Base-by-base conservation (phyloP, 371 early-diverging fungal species). In the Mortierella polycephala region DNA sequence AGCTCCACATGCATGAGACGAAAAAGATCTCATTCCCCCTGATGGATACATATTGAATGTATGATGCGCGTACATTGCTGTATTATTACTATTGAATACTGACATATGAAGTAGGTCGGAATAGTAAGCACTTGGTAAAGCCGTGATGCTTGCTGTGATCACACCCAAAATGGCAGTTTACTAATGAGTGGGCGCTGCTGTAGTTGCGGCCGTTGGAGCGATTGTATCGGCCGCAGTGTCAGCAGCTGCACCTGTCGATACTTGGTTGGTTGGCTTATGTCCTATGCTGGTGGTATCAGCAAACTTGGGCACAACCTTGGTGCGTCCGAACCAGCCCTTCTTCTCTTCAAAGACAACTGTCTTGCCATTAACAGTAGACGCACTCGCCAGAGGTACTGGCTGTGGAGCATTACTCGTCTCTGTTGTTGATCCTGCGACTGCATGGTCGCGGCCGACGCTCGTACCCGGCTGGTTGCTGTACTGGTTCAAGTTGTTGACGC, bases 271-370 rank as follows among this genome's bases (percentile, higher is more conserved):
- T 20, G 60, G 13, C 20, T 9, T 3, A 20, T 7, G 60, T 37
- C 46, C 47, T 59, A 20, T 18, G 12, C 11, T 51, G 30, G 44
- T 23, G 41, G 50, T 16, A n/a, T 66, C 52, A 0, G 58, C 59
- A 13, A 59, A 12, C 67, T 39, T 67, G 21, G 61, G 67, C n/a
- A 67, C 67, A 11, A 67, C 40, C 16, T 60, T 67, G 18, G 44
- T 67, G 12, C 61, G 60, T 18, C 67, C 67, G 20, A 67, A 13
- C 67, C 67, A 67, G 11, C 37, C 9, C 54, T 67, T 67, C 47
- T 60, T 67, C 45, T 67, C 67, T 60, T 67, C 60, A 60, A 67
- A 67, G 20, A 60, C 53, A 30, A 67, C 61, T 10, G 67, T 2
- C 55, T 60, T 67, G 16, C 60, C 67, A 40, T 54, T 46, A 11